A percentile compares a stretch with the other conserved stretches of the same genome.
Conservation (phyloP, 257 asterid species). For the Fraxinus cuspidata region DNA sequence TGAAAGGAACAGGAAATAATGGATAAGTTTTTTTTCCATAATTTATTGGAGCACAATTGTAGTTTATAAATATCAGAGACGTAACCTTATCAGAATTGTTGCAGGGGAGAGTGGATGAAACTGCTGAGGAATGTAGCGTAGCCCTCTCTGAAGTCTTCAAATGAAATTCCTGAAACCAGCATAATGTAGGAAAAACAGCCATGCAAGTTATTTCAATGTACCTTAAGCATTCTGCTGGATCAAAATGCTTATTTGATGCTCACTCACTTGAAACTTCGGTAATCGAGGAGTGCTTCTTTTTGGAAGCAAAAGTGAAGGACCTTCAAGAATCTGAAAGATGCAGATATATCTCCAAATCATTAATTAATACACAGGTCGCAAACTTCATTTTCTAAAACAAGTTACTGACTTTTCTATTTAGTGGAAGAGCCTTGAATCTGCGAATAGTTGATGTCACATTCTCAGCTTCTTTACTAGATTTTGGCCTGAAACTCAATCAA, state of each 20-base stretch:
- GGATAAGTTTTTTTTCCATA: not conserved
- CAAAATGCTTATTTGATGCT: not conserved
- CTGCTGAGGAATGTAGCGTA: conserved; percentile 56
- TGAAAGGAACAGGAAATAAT: not conserved
- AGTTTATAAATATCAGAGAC: conserved; percentile 4
- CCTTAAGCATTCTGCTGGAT: conserved; percentile 1
- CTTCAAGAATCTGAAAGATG: conserved; percentile 71
- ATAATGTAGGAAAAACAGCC: conserved; percentile 24
- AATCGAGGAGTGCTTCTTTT: conserved; percentile 69
- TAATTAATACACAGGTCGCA: conserved; percentile 8
- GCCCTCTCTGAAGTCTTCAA: conserved; percentile 91
- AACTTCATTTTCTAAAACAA: conserved; percentile 8
- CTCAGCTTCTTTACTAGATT: conserved; percentile 49
- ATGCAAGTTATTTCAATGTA: not conserved
- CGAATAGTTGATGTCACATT: conserved; percentile 46
- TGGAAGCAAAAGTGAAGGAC: conserved; percentile 65
- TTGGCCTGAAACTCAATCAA: conserved; percentile 53
- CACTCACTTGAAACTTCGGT: conserved; percentile 78
- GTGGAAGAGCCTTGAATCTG: conserved; percentile 87
- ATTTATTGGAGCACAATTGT: not conserved
- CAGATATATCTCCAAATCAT: conserved; percentile 26
- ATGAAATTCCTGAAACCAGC: conserved; percentile 75
- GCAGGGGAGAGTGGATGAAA: conserved; percentile 37
- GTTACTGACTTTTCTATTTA: conserved; percentile 75
- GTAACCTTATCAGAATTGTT: conserved; percentile 44